Evolutionary conservation across 1,139 yeast genomes (phyloP).

Genomic region (Kodamaea arcana): DNA sequence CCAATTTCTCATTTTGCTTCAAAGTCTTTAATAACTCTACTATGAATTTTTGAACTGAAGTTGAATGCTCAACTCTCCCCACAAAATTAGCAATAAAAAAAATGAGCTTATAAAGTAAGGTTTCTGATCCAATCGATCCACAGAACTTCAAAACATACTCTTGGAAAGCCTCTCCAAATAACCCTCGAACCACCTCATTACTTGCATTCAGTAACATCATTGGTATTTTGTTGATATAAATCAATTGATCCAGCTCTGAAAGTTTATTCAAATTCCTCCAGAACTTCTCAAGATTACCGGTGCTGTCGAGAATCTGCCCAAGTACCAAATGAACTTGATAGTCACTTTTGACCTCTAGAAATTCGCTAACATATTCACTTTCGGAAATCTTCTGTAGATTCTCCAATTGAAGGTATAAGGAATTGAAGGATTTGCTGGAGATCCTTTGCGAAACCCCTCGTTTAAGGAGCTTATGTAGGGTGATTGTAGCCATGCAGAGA

Average conservation of each 20-base stretch:
- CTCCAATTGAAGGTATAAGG: slow-evolving; percentile 15
- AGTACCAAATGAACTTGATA: slow-evolving; percentile 10
- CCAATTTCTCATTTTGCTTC: slow-evolving; percentile 5
- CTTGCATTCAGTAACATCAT: slow-evolving; percentile 5
- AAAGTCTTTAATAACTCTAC: slow-evolving; percentile 8
- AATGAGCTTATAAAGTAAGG: slow-evolving; percentile 8
- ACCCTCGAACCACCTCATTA: slow-evolving; percentile 10
- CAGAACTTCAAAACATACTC: slow-evolving; percentile 7
- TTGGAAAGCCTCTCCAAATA: slow-evolving; percentile 8
- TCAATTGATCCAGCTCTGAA: slow-evolving; percentile 10
- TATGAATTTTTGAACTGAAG: slow-evolving; percentile 7
- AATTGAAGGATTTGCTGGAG: slow-evolving; percentile 12
- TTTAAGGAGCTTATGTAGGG: slow-evolving; percentile 12
- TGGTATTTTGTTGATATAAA: slow-evolving; percentile 11
- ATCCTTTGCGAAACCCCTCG: slow-evolving; percentile 13
- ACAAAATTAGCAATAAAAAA: slow-evolving; percentile 8
- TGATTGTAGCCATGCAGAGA: slow-evolving; percentile 1
- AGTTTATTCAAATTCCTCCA: slow-evolving; percentile 14
- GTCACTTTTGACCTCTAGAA: slow-evolving; percentile 12
- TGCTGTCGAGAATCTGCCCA: slow-evolving; percentile 11
- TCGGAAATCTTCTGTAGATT: slow-evolving; percentile 12
- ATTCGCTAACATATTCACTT: slow-evolving; percentile 10
- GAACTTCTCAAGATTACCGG: slow-evolving; percentile 12
- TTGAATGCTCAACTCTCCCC: not conserved
- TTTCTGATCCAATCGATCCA: slow-evolving; percentile 3